Percentiles rank a stretch among this genome's conserved stretches.
phyloP scores from a whole-genome alignment of 495 filamentous ascomycete species.

The Aspergillus indologenus region DNA sequence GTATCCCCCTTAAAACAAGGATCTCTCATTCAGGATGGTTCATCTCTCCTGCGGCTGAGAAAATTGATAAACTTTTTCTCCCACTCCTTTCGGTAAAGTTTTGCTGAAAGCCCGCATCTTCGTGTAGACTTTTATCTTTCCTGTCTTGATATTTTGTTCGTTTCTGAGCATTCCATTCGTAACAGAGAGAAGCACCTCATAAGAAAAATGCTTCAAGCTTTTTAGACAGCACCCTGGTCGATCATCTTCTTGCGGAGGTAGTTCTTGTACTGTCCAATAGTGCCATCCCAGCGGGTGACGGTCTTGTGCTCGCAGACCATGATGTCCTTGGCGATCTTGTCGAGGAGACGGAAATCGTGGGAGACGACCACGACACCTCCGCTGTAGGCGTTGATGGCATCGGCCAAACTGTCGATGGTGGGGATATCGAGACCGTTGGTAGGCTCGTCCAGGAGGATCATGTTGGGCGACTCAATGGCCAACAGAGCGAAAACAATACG shows the following conservation, averaged over 20 bases:
- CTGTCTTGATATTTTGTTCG: slow-evolving; percentile 19
- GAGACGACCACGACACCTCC: slow-evolving; percentile 97
- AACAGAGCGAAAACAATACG: slow-evolving; percentile 97
- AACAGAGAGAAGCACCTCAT: slow-evolving; percentile 28
- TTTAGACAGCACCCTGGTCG: slow-evolving; percentile 47
- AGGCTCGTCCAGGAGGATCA: slow-evolving; percentile 96
- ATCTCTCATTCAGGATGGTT: slow-evolving; percentile 18
- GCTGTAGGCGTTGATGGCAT: slow-evolving; percentile 93
- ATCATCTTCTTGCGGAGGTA: slow-evolving; percentile 98
- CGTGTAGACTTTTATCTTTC: slow-evolving; percentile 16
- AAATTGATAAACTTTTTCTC: slow-evolving; percentile 20
- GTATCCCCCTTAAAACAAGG: background rate
- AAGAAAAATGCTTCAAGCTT: slow-evolving; percentile 8
- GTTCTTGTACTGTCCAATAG: slow-evolving; percentile 95
- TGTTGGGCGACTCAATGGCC: slow-evolving; percentile 95
- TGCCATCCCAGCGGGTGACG: slow-evolving; percentile 81
- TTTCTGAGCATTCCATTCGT: slow-evolving; percentile 40
- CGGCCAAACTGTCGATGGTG: slow-evolving; percentile 94
- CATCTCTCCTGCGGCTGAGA: slow-evolving; percentile 15
- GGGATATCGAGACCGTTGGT: slow-evolving; percentile 99
- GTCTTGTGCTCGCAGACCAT: slow-evolving; percentile 97
- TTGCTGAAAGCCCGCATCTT: background rate
- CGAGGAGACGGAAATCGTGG: slow-evolving; percentile 97
- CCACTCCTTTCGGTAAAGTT: background rate
- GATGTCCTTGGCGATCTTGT: slow-evolving; percentile 99